phyloP scores from a whole-genome alignment of 352 stramenopile genomes.

The Globisporangium lucens region DNA sequence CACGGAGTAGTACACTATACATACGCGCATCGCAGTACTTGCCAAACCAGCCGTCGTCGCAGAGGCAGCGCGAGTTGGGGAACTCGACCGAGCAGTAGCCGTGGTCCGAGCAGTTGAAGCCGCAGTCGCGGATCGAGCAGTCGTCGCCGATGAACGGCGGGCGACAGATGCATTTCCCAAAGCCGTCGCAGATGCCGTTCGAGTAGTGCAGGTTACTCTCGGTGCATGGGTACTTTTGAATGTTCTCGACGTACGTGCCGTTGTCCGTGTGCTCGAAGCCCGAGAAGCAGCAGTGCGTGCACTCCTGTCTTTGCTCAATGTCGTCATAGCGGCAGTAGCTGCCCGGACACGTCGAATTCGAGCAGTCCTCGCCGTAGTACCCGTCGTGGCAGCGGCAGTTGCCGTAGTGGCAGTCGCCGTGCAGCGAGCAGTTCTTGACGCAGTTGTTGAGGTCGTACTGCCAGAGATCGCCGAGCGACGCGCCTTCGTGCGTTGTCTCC shows the following conservation, averaged over 20 bases:
- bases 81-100: slow-evolving; percentile 97
- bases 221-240: slow-evolving; percentile 90
- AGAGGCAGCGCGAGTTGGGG: slow-evolving; percentile 93
- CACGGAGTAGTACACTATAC: slow-evolving; percentile 2
- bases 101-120: slow-evolving; percentile 88
- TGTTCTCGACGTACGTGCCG: slow-evolving; percentile 88
- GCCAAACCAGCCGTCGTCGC: slow-evolving; percentile 93
- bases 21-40: slow-evolving; percentile 89
- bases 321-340: slow-evolving; percentile 93
- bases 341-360: slow-evolving; percentile 92
- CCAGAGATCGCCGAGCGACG: slow-evolving; percentile 88
- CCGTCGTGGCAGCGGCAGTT: slow-evolving; percentile 93
- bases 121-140: slow-evolving; percentile 94
- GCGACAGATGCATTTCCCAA: slow-evolving; percentile 93
- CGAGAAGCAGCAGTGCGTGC: slow-evolving; percentile 93
- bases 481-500: slow-evolving; percentile 45
- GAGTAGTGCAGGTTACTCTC: slow-evolving; percentile 84
- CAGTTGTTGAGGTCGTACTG: slow-evolving; percentile 89
- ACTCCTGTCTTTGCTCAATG: slow-evolving; percentile 78
- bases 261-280: slow-evolving; percentile 81
- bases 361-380: slow-evolving; percentile 96
- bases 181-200: slow-evolving; percentile 95
- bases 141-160: slow-evolving; percentile 91
- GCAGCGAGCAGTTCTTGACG: slow-evolving; percentile 91
- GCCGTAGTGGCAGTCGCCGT: slow-evolving; percentile 90